Evolutionary conservation across 805 yeast species (phyloP), one percentile per base, ranked within the genome.

Genomic region (Ogataea nitratoaversa): DNA sequence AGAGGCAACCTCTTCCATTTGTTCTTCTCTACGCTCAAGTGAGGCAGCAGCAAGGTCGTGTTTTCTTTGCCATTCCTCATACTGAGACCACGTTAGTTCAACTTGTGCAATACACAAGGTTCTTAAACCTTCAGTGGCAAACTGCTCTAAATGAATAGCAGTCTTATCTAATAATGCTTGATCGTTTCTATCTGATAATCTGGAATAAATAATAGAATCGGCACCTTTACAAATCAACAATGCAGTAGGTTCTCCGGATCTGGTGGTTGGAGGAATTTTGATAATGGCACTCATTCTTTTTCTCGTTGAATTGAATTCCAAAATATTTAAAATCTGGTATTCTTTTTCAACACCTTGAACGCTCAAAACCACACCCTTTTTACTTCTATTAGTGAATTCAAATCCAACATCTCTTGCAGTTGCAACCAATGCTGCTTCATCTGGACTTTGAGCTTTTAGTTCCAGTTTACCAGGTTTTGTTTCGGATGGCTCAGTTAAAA

Each of bases 241-340:
- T 0, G 83, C 87, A 38, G 70, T 78, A 22, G 79, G 79, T 36
- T 74, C 72, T 18, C 67, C 77, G 31, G 63, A 66, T 30, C 68
- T 68, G 3, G 45, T 48, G 3, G 57, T 56, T 11, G 75, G 60
- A 1, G 89, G 89, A 30, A 85, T 68, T 57, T 82, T 83, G 29
- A 84, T 71, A 47, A 84, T 80, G 13, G 85, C 84, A 71, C 90
- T 82, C 95, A 84, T 84, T 71, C 95, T 79, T 66, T 84, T 84
- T 68, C 95, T 78, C 0, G 93, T 82, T 7, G 93, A 84, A 53
- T 85, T 85, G 63, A 85, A 85, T 54, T 84, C 93, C 47, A 85
- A 62, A 17, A 80, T 73, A 52, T 84, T 84, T 44, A 85, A 61
- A 24, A 85, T 68, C 55, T 83, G 86, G 57, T 77, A 84, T 49